Base-by-base conservation (phyloP, 140 eudicot genomes). In the Senecio squalidus region DNA sequence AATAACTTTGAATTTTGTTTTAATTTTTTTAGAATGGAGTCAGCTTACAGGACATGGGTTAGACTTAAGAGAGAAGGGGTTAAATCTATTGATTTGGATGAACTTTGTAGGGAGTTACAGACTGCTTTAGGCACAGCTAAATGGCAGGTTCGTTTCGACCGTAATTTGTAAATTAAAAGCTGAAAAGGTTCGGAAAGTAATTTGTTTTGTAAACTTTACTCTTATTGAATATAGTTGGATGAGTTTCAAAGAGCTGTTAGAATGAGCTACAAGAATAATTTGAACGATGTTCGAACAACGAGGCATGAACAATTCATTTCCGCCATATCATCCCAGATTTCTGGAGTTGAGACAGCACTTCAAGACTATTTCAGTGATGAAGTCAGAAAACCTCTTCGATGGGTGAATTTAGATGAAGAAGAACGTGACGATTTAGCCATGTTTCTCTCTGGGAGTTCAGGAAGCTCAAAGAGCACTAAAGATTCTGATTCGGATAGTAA, bases 81-180 rank as follows among this genome's bases (percentile, higher is more conserved):
- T 53, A 57, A 67, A 46, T 56, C 85, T n/a, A 62, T 17, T 27
- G 72, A 58, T 70, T 62, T 81, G 68, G 83, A 90, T 41, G 88
- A 83, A 26, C 85, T 83, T 16, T 68, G 74, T 36, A 81, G 96
- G 72, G 95, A 91, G 78, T 82, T 91, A 8, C 94, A 86, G 71
- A 81, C 91, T 77, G 98, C 96, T 81, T 74, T 91, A 64, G 92
- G 94, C 60, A 91, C 96, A 28, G 84, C 96, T 30, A 91, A 91
- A 77, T 91, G 98, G 98, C 98, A 91, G 98, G 98, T 86, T 58
- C 38, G 78, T 74, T 51, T 47, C 52, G 54, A 6, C 1, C 22
- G 26, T 2, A 1, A 6, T 63, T 43, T 40, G 16, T 16, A 8
- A 11, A n/a, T 30, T 3, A 13, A 51, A 25, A 49, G 5, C 43